Base-by-base conservation (phyloP, 75 land plant genomes). In the Cunninghamia lanceolata region DNA sequence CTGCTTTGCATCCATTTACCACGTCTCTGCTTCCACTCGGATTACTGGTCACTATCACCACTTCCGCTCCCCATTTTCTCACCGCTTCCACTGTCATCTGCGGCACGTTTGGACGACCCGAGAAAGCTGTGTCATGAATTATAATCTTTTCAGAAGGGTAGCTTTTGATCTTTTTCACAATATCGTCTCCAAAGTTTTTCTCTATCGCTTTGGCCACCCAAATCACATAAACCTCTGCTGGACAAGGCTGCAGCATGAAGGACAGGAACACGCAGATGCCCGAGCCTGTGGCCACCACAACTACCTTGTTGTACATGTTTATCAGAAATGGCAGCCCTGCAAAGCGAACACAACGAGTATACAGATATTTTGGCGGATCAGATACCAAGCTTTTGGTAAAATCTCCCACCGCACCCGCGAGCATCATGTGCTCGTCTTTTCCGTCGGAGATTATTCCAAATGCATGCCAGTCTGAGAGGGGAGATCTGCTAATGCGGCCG, bases 341-440 rank as follows among this genome's bases (percentile, higher is more conserved):
- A 39, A 93, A 93, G 78, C 89, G 92, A 11, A 91, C 88, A 1
- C 66, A 30, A 42, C 93, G 85, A 14, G 89, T 88, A 92, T 93
- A 94, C 30, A 94, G 75, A 82, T 92, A 93, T 43, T 75, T 83
- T 9, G 95, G 95, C n/a, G 92, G 93, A 85, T 88, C 82, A 1
- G 92, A 36, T 50, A 92, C 95, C 35, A 90, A 85, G 34, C 86
- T 87, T 47, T 86, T 89, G 3, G 95, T 94, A 90, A 92, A 92
- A 87, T 92, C 95, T 1, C 95, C 95, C n/a, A 94, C 95, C 25
- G 95, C 95, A 16, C 95, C 93, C 21, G 92, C 91, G 10, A 94
- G 86, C 88, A 94, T 89, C 90, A 88, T 94, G 95, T 94, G 91
- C 56, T 85, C 89, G 8, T 54, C 83, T 39, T 88, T 85, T 3